These are phyloP conservation scores for Diaporthe sp. DNA, from an alignment of 2,329 filamentous ascomycete species.

Conservation along the genomic window DNA sequence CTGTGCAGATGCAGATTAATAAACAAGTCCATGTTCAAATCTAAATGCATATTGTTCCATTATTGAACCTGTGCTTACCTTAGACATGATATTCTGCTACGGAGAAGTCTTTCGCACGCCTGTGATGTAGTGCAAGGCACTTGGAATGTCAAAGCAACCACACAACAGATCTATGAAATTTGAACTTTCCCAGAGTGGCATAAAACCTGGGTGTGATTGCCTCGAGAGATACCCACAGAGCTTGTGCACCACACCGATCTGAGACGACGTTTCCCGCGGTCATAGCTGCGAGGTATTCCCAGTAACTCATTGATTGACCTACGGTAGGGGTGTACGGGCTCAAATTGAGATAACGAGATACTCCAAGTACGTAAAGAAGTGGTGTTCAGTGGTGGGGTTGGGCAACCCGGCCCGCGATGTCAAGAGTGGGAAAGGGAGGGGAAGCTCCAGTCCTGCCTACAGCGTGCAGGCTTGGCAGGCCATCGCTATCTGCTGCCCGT, in stretches of 20 bases:
- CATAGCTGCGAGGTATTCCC: background rate
- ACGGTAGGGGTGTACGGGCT: background rate
- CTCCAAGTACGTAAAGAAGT: background rate
- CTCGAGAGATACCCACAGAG: background rate
- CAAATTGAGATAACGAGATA: background rate
- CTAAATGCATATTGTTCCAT: background rate
- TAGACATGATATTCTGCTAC: slow-evolving; percentile 25
- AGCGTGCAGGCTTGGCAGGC: background rate
- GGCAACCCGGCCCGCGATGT: background rate
- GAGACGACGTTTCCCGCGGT: too few species aligned
- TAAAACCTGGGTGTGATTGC: background rate
- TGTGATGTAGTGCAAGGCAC: background rate
- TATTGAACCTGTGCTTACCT: background rate
- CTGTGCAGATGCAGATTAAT: slow-evolving; percentile 44
- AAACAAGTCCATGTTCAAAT: background rate
- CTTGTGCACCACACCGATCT: background rate
- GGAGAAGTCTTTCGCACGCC: background rate
- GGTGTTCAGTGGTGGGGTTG: background rate
- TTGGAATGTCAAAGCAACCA: background rate
- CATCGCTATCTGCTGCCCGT: slow-evolving; percentile 7
- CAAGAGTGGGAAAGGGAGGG: slow-evolving; percentile 39
- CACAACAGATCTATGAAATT: background rate
- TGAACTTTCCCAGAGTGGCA: too few species aligned
- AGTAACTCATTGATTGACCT: background rate
- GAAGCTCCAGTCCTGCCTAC: background rate